These are phyloP conservation scores for Cryptosporidium felis DNA, from an alignment of 169 alveolate species.

Conservation along the genomic window DNA sequence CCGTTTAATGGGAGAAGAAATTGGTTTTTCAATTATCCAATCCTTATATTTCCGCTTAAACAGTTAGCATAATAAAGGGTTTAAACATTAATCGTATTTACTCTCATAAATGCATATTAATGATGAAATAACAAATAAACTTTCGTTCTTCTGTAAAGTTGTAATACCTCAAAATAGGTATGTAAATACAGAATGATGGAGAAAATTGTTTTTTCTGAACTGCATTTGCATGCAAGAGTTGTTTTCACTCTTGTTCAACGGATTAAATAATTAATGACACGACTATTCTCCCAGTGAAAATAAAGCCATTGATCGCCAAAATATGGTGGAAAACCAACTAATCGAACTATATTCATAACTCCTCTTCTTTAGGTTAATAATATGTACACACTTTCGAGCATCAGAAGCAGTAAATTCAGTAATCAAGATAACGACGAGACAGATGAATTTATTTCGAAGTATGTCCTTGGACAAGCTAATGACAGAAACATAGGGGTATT, in stretches of 20 bases:
- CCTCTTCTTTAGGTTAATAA: slow-evolving; percentile 32
- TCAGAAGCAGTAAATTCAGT: slow-evolving; percentile 29
- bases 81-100: background rate
- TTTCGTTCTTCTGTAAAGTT: slow-evolving; percentile 70
- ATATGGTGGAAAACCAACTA: too few relatives aligned
- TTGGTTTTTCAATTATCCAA: background rate
- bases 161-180: background rate
- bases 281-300: too few relatives aligned
- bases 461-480: slow-evolving; percentile 6
- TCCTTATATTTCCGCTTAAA: background rate
- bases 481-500: slow-evolving; percentile 42
- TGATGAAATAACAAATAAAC: slow-evolving; percentile 38
- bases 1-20: too few relatives aligned
- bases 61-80: background rate
- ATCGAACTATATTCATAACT: slow-evolving; percentile 9
- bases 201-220: slow-evolving; percentile 31
- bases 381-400: slow-evolving; percentile 46
- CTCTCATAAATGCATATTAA: background rate
- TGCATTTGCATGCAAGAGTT: too few relatives aligned
- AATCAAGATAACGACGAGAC: slow-evolving; percentile 46
- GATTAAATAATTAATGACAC: too few relatives aligned
- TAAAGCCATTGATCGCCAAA: too few relatives aligned
- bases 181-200: slow-evolving; percentile 33
- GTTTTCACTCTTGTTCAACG: too few relatives aligned
- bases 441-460: slow-evolving; percentile 45